Evolutionary conservation across 805 yeast species (phyloP).

Genomic region (Nakazawaea ambrosiae): DNA sequence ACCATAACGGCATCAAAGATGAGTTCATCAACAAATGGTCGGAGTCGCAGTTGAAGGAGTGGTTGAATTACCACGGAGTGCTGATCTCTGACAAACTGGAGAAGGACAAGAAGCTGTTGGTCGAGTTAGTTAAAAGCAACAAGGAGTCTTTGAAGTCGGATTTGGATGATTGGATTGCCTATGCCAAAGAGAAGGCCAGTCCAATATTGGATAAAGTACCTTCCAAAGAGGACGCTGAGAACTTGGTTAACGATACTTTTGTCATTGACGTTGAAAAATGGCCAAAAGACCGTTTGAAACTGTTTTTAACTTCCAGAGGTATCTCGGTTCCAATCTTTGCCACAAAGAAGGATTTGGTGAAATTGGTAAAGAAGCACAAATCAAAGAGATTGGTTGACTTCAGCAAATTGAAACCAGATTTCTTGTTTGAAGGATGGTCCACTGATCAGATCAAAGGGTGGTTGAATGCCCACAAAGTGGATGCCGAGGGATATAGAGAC

Average conservation of each 20-base stretch:
- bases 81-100: constrained; percentile 27
- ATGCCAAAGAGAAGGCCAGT: constrained; percentile 22
- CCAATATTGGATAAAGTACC: constrained; percentile 19
- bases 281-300: constrained; percentile 37
- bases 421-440: constrained; percentile 31
- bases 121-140: constrained; percentile 27
- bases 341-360: constrained; percentile 30
- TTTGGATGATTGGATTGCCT: constrained; percentile 28
- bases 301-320: constrained; percentile 33
- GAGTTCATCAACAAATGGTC: constrained; percentile 46
- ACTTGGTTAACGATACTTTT: constrained; percentile 37
- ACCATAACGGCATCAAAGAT: constrained; percentile 31
- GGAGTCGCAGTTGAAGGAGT: constrained; percentile 44
- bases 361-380: constrained; percentile 31
- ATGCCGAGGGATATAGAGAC: constrained; percentile 19
- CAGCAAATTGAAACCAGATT: constrained; percentile 15
- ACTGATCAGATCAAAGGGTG: constrained; percentile 32
- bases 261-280: constrained; percentile 37
- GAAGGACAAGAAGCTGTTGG: constrained; percentile 27
- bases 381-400: constrained; percentile 22
- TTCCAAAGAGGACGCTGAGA: constrained; percentile 17
- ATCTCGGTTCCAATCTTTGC: constrained; percentile 31
- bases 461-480: constrained; percentile 26
- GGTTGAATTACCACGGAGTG: constrained; percentile 42
- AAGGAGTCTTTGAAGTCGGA: constrained; percentile 30